phyloP scores from a whole-genome alignment of 148 eudicot genomes.

The Hydrangea macrophylla region DNA sequence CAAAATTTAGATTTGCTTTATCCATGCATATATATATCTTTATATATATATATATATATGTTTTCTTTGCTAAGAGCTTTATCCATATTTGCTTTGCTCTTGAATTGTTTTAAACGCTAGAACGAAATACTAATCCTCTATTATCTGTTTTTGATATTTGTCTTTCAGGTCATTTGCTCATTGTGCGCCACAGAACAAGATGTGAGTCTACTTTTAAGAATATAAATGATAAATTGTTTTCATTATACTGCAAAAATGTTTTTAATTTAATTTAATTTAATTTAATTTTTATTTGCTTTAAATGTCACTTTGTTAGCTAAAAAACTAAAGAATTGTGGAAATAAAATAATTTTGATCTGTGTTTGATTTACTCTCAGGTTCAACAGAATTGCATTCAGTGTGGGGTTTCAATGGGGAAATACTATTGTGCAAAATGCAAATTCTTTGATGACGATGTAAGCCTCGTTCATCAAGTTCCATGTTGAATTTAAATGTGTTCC shows the following conservation, averaged over 20 bases:
- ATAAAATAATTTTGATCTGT: constrained; percentile 1
- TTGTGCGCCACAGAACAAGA: constrained; percentile 76
- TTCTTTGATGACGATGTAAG: constrained; percentile 77
- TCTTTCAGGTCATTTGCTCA: constrained; percentile 70
- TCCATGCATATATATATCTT: too few relatives aligned
- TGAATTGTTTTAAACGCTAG: not conserved
- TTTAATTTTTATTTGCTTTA: too few relatives aligned
- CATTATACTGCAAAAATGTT: too few relatives aligned
- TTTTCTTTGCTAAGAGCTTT: not conserved
- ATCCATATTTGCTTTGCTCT: not conserved
- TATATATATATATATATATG: too few relatives aligned
- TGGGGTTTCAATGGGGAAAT: constrained; percentile 70
- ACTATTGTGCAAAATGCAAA: constrained; percentile 59
- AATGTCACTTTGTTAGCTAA: not conserved
- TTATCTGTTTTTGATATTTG: not conserved
- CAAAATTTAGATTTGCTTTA: too few relatives aligned
- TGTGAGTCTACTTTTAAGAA: constrained; percentile 39
- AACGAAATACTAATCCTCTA: not conserved
- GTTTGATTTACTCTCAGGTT: constrained; percentile 37
- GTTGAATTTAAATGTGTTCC: not conserved
- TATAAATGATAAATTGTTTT: too few relatives aligned
- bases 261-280: too few relatives aligned
- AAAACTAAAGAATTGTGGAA: not conserved
- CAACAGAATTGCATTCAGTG: constrained; percentile 56
- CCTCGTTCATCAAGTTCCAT: not conserved